Base-by-base conservation (phyloP, 2,329 filamentous ascomycete genomes). In the Alternaria longipes region DNA sequence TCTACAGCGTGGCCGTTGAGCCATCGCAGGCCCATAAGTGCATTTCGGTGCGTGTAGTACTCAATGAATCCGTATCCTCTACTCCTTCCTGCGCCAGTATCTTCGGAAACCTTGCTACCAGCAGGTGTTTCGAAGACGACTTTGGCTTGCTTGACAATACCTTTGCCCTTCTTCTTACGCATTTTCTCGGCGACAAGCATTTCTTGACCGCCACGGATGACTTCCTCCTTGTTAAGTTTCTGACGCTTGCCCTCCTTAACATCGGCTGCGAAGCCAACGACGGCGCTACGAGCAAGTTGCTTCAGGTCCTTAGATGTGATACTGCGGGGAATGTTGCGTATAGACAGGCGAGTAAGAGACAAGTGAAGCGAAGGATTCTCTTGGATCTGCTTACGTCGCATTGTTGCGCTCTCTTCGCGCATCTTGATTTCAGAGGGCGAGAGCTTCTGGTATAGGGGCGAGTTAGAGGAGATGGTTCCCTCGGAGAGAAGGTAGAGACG, bases 31-130 rank as follows among this genome's bases (percentile, higher is more conserved):
- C 93, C 95, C 92, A 98, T 98, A 40, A 99, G 85, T 14, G 95
- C 95, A 84, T 91, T 94, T 51, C 95, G 90, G 75, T 99, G 95
- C 30, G 92, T 95, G 66, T 89, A 91, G 80, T 97, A 99, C 81
- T 99, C 95, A 68, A 99, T 91, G 82, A 99, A 99, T 12, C 96
- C 95, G 77, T 99, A 99, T 5, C 95, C 95, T 77, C 94, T 88
- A 77, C 91, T 95, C 75, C 91, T 87, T 47, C 94, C 94, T 7
- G 89, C 93, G 8, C 91, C 93, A 52, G 84, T 88, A 44, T 87
- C 85, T 80, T 97, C 93, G 8, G 85, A 81, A 14, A 97, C 88
- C 82, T 97, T 98, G 73, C 88, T 88, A 46, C 95, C 95, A 69
- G 95, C 89, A 36, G 87, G 87, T 57, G 90, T 91, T 82, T 99